Percentiles rank a stretch among this genome's conserved stretches.
Conservation (phyloP, 768 basidiomycete species). For the Pulveroboletus frians region DNA sequence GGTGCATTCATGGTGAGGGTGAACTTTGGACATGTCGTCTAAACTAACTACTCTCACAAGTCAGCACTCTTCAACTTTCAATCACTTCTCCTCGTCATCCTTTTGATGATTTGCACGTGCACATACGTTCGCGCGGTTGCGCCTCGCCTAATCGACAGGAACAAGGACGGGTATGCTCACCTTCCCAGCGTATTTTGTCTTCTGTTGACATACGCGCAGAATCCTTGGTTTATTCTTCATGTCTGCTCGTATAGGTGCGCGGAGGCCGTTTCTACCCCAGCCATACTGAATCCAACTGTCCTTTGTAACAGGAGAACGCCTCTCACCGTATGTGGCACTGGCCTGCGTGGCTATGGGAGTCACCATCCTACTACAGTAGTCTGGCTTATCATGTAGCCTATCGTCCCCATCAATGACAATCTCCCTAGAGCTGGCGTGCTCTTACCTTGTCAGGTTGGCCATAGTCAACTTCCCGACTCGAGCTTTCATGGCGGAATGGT, state of each 20-base stretch:
- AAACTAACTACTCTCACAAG: slow-evolving; percentile 33
- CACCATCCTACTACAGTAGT: slow-evolving; percentile 50
- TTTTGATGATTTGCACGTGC: slow-evolving; percentile 94
- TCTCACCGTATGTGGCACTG: slow-evolving; percentile 93
- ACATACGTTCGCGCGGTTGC: slow-evolving; percentile 90
- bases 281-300: neutral
- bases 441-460: too few species aligned
- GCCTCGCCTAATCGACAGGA: slow-evolving; percentile 85
- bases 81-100: slow-evolving; percentile 87
- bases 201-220: slow-evolving; percentile 36
- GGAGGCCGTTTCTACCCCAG: neutral
- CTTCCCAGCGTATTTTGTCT: neutral
- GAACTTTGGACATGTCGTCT: neutral
- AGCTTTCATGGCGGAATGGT: too few species aligned
- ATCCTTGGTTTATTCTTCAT: slow-evolving; percentile 93
- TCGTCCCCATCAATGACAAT: neutral
- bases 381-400: slow-evolving; percentile 1
- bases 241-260: slow-evolving; percentile 88
- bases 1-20: slow-evolving; percentile 17
- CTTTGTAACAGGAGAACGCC: slow-evolving; percentile 68
- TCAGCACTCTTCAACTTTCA: slow-evolving; percentile 99
- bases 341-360: slow-evolving; percentile 93
- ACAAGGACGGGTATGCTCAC: slow-evolving; percentile 79
- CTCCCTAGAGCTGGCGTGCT: too few species aligned
- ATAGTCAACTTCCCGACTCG: too few species aligned